Conservation (phyloP, 192 early-diverging fungal species). For the Backusella mclennaniae region DNA sequence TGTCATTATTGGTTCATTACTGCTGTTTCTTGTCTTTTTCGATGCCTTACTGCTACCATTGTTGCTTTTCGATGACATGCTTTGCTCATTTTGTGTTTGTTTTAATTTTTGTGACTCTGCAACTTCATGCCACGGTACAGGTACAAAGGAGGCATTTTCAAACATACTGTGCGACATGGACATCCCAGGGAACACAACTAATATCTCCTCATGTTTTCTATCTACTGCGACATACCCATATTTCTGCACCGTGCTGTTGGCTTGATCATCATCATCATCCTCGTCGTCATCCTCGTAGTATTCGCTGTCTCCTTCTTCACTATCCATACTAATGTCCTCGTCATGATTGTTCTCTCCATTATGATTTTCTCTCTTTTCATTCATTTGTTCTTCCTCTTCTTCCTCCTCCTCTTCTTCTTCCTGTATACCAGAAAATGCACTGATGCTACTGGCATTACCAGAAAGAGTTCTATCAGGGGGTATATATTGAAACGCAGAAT, state of each 20-base stretch:
- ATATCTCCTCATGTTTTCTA: slow-evolving; percentile 22
- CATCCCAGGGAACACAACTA: slow-evolving; percentile 24
- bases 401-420: slow-evolving; percentile 1
- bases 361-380: background rate
- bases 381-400: background rate
- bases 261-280: background rate
- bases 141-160: slow-evolving; percentile 15
- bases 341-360: background rate
- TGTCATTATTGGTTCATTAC: background rate
- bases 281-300: background rate
- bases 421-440: background rate
- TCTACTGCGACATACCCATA: slow-evolving; percentile 26
- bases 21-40: background rate
- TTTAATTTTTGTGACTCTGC: background rate
- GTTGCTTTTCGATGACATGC: background rate
- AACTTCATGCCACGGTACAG: slow-evolving; percentile 27
- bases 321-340: background rate
- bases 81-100: background rate
- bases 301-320: background rate
- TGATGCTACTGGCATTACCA: background rate
- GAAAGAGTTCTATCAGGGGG: slow-evolving; percentile 1
- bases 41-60: background rate
- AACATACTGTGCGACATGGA: background rate
- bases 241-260: background rate
- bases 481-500: slow-evolving; percentile 19